Evolutionary conservation across 176 grass and related monocot genomes (phyloP).

Genomic region (Cenchrus purpureus): DNA sequence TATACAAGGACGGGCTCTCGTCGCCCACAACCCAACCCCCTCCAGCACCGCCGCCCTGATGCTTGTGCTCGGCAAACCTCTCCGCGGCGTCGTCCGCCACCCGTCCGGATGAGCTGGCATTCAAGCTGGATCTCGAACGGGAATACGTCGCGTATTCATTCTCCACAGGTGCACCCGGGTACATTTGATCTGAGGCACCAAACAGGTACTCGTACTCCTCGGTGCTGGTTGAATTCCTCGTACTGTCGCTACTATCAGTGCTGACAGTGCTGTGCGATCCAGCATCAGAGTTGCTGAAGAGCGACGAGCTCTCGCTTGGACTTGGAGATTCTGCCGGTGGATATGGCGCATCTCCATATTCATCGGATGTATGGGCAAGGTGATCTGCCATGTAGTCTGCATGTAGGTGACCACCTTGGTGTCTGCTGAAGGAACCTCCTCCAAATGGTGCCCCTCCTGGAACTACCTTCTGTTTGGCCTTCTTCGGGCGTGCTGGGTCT

Average conservation of each 20-base stretch:
- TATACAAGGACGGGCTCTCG: conserved; percentile 52
- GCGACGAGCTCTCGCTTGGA: conserved; percentile 77
- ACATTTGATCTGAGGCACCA: conserved; percentile 44
- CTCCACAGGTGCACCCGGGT: conserved; percentile 31
- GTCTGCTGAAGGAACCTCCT: conserved; percentile 29
- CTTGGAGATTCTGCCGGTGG: conserved; percentile 61
- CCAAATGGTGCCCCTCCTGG: conserved; percentile 8
- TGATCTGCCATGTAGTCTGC: conserved; percentile 27
- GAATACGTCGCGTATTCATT: conserved; percentile 10
- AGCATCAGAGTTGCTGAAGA: conserved; percentile 77
- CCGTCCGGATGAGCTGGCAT: conserved; percentile 49
- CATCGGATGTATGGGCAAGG: conserved; percentile 17
- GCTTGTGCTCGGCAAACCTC: conserved; percentile 30
- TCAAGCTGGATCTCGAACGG: conserved; percentile 41
- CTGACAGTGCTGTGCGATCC: conserved; percentile 63
- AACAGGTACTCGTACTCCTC: conserved; percentile 71
- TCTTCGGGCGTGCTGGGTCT: conserved; percentile 49
- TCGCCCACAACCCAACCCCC: conserved; percentile 32
- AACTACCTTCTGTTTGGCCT: conserved; percentile 34
- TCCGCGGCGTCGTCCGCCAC: background rate
- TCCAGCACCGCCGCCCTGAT: background rate
- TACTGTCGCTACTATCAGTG: conserved; percentile 70
- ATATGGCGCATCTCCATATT: conserved; percentile 40
- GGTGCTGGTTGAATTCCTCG: conserved; percentile 71
- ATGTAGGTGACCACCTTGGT: conserved; percentile 29